phyloP scores from a whole-genome alignment of 305 asterid genomes.

The Fraxinus dipetala region DNA sequence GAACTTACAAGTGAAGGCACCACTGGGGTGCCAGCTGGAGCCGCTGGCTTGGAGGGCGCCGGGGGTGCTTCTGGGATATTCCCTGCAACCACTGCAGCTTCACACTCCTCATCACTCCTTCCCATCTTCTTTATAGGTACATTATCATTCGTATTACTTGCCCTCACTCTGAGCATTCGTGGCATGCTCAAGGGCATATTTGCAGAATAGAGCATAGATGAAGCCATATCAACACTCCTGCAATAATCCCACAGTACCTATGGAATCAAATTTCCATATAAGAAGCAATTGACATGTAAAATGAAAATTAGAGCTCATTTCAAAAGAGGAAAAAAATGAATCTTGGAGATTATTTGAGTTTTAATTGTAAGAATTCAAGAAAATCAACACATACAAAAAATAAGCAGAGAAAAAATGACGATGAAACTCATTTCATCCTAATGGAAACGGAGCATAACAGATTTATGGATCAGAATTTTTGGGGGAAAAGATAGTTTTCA shows the following conservation, averaged over 20 bases:
- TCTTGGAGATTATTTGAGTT: neutral
- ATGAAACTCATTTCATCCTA: neutral
- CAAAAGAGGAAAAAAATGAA: neutral
- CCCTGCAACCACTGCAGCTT: conserved; percentile 85
- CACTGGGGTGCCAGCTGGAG: conserved; percentile 76
- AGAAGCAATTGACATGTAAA: conserved; percentile 10
- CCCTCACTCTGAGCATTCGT: conserved; percentile 36
- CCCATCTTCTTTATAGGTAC: conserved; percentile 49
- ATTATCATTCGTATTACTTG: conserved; percentile 36
- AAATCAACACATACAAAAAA: neutral
- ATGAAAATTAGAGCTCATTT: neutral
- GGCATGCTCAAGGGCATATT: conserved; percentile 12
- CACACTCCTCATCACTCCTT: conserved; percentile 64
- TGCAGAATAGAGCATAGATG: conserved; percentile 41
- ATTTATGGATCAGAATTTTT: conserved; percentile 4
- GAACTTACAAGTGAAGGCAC: conserved; percentile 59
- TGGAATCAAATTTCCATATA: neutral
- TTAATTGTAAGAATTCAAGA: neutral
- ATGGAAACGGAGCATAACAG: neutral
- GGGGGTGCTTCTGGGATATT: conserved; percentile 84
- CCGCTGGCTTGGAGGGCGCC: conserved; percentile 60
- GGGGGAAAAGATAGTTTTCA: neutral
- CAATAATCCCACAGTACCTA: neutral
- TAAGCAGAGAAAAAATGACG: neutral
- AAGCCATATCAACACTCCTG: conserved; percentile 40